A percentile compares a stretch with the other conserved stretches of the same genome.
Evolutionary conservation across 371 early-diverging fungal species (phyloP).

Genomic region (Mortierella sp.): DNA sequence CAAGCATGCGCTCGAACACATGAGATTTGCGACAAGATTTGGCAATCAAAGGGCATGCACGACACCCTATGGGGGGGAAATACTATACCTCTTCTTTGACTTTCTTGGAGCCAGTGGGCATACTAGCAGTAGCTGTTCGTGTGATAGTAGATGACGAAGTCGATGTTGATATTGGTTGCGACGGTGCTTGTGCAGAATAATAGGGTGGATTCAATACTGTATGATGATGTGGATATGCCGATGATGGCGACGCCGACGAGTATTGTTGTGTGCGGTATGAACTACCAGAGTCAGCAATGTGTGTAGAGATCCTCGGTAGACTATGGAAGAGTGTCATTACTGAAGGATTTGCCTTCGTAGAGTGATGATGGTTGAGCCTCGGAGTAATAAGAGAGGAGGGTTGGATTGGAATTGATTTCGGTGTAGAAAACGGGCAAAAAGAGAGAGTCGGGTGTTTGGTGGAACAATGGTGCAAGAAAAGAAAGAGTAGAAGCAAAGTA

Average conservation of each 20-base stretch:
- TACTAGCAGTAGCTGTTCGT: constrained; percentile 4
- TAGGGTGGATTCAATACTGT: neutral
- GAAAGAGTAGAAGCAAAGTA: neutral
- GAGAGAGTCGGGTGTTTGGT: neutral
- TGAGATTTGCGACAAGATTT: neutral
- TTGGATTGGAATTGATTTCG: neutral
- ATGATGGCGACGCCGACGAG: constrained; percentile 13
- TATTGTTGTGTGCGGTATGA: constrained; percentile 5
- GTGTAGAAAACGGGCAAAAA: neutral
- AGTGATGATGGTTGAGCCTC: neutral
- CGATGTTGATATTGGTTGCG: constrained; percentile 5
- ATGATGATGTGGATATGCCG: constrained; percentile 7
- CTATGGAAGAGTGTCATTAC: constrained; percentile 12
- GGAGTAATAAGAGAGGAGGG: neutral
- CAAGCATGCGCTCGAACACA: neutral
- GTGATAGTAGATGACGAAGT: constrained; percentile 5
- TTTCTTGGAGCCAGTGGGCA: constrained; percentile 23
- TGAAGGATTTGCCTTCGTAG: neutral
- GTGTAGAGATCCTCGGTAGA: constrained; percentile 20
- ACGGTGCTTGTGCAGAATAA: constrained; percentile 13
- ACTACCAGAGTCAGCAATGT: constrained; percentile 3
- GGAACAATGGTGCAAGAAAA: neutral
- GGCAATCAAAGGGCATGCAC: neutral
- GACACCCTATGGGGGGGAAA: neutral
- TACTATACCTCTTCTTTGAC: constrained; percentile 41